These are phyloP conservation scores for Cyberlindnera petersonii DNA, from an alignment of 805 yeast species.

Conservation along the genomic window DNA sequence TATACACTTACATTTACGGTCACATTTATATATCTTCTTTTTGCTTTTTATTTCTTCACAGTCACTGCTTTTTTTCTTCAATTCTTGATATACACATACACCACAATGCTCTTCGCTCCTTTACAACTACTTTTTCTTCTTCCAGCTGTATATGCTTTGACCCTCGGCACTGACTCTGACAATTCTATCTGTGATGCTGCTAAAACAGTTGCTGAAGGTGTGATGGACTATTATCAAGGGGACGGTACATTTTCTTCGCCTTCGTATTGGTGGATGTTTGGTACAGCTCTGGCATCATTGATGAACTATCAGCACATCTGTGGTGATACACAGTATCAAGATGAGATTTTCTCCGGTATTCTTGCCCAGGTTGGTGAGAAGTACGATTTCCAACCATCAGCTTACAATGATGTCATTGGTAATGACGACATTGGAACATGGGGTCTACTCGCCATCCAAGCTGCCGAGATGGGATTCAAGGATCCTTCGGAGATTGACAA, in stretches of 20 bases:
- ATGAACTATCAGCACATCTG: slow-evolving; percentile 73
- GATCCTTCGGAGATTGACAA: slow-evolving; percentile 37
- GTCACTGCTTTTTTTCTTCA: no score
- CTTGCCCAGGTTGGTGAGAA: slow-evolving; percentile 39
- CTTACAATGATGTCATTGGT: slow-evolving; percentile 57
- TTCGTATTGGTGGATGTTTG: slow-evolving; percentile 84
- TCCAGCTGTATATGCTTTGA: background rate
- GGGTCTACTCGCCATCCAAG: slow-evolving; percentile 61
- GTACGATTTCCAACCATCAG: slow-evolving; percentile 53
- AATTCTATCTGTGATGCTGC: slow-evolving; percentile 41
- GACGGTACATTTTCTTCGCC: slow-evolving; percentile 64
- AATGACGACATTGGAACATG: slow-evolving; percentile 72
- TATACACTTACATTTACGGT: no score
- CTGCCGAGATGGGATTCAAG: slow-evolving; percentile 55
- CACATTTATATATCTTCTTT: no score
- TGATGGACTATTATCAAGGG: slow-evolving; percentile 67
- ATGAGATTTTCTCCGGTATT: slow-evolving; percentile 51
- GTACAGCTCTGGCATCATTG: slow-evolving; percentile 66
- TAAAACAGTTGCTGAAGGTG: slow-evolving; percentile 53
- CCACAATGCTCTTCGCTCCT: slow-evolving; percentile 1
- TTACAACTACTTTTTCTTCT: background rate
- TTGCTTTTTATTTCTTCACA: no score
- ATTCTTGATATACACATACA: no score
- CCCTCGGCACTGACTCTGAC: slow-evolving; percentile 5
- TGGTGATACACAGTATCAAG: slow-evolving; percentile 60